Evolutionary conservation across 257 asterid species (phyloP).

Genomic region (Petunia axillaris): DNA sequence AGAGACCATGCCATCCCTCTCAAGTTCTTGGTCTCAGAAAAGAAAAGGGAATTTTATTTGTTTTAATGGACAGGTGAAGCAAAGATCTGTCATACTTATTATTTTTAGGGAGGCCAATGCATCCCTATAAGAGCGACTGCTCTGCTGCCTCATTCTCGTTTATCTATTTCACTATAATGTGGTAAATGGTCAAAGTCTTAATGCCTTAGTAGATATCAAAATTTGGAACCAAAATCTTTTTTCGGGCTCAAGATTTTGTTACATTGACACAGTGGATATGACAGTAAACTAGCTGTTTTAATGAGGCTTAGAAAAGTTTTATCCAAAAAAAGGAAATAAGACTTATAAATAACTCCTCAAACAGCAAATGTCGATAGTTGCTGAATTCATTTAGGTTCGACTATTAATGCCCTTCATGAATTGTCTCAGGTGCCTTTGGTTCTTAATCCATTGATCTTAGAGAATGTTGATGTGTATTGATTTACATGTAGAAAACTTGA

Average conservation of each 20-base stretch:
- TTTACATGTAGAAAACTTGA: not conserved
- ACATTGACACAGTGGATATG: not conserved
- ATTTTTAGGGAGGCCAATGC: not conserved
- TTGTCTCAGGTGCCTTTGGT: not conserved
- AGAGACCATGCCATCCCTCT: slow-evolving; percentile 42
- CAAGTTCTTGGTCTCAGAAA: slow-evolving; percentile 42
- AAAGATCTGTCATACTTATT: not conserved
- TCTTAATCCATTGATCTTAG: slow-evolving; percentile 2
- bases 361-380: not conserved
- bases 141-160: slow-evolving; percentile 1
- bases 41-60: slow-evolving; percentile 40
- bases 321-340: not conserved
- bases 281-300: too few relatives aligned
- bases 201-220: not conserved
- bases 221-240: not conserved
- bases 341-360: not conserved
- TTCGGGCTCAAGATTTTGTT: not conserved
- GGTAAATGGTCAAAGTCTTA: not conserved
- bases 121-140: not conserved
- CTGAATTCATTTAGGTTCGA: not conserved
- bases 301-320: not conserved
- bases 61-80: slow-evolving; percentile 43
- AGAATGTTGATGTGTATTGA: not conserved
- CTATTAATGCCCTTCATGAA: not conserved
- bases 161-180: not conserved